These are phyloP conservation scores for Dacryopinax primogenitus DNA, from an alignment of 768 basidiomycete genomes.

Conservation along the genomic window DNA sequence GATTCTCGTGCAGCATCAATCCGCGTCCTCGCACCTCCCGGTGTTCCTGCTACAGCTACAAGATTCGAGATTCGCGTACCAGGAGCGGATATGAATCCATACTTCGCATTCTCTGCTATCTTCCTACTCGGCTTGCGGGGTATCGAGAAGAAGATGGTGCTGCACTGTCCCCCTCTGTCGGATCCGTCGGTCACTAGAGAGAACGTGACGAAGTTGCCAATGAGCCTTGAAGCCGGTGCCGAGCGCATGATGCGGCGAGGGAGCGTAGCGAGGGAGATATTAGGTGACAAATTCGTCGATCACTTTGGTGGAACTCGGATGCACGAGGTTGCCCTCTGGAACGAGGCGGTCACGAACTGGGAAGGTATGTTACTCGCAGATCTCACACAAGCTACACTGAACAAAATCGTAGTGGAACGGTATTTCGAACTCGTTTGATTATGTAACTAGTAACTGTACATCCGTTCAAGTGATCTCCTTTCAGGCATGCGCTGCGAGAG, in stretches of 20 bases:
- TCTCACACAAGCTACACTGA: not conserved
- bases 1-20: constrained; percentile 89
- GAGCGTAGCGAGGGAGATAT: constrained; percentile 65
- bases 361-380: constrained; percentile 46
- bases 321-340: constrained; percentile 78
- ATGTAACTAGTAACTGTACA: constrained; percentile 1
- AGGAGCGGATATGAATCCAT: constrained; percentile 94
- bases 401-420: constrained; percentile 46
- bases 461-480: not conserved
- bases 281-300: constrained; percentile 84
- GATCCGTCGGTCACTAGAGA: constrained; percentile 27
- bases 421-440: constrained; percentile 65
- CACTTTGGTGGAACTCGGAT: constrained; percentile 92
- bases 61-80: constrained; percentile 89
- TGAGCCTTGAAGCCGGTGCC: constrained; percentile 68
- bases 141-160: constrained; percentile 56
- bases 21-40: constrained; percentile 84
- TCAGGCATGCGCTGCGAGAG: not conserved
- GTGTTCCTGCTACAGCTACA: constrained; percentile 66
- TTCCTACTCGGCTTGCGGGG: constrained; percentile 80
- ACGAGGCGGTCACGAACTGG: constrained; percentile 85
- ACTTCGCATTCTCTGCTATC: constrained; percentile 76
- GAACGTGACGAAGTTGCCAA: constrained; percentile 63
- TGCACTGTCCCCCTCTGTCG: constrained; percentile 60
- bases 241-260: constrained; percentile 59